Evolutionary conservation across 2,329 filamentous ascomycete genomes (phyloP), one percentile per base, ranked within the genome.

Genomic region (Xylaria sp.): DNA sequence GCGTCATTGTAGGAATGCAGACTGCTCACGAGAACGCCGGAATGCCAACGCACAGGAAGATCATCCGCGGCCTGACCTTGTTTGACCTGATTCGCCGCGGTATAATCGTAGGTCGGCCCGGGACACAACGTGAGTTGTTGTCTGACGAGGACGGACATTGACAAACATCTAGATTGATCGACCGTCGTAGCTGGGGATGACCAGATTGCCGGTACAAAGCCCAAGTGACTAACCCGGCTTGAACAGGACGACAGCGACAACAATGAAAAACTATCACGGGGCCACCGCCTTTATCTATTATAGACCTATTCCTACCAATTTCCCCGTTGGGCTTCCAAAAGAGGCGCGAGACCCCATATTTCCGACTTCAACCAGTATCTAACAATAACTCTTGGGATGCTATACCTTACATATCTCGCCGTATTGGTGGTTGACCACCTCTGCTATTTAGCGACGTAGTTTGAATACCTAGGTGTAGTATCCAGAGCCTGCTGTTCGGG

Each of bases 61-160:
- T 68, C 68, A 72, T 68, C 65, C 52, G 64, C 65, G 59, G 65
- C 68, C 67, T 69, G 69, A 71, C 69, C 67, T 71, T 59, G 58
- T 58, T 60, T 30, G 59, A 65, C 60, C 66, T 67, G 50, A 28
- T 52, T 52, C 23, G 46, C 39, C 32, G 63, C 48, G 57, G 43
- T 65, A 62, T 43, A 59, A 59, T 69, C 66, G 60, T 52, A 66
- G 34, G 59, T 58, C 67, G 60, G 57, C 36, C 63, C 58, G 60
- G 67, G 50, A 63, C 63, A 67, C 60, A 58, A 56, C 66, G 52
- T 63, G 55, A 53, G 45, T 62, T 52, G 48, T 36, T 58, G 61
- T 55, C 61, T 71, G 53, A 60, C 55, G 46, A 59, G 53, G 52
- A 65, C 53, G 65, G 60, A 62, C 69, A 60, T 39, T 18, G 60